Evolutionary conservation across 495 filamentous ascomycete genomes (phyloP).

Genomic region (Viridothelium virens): DNA sequence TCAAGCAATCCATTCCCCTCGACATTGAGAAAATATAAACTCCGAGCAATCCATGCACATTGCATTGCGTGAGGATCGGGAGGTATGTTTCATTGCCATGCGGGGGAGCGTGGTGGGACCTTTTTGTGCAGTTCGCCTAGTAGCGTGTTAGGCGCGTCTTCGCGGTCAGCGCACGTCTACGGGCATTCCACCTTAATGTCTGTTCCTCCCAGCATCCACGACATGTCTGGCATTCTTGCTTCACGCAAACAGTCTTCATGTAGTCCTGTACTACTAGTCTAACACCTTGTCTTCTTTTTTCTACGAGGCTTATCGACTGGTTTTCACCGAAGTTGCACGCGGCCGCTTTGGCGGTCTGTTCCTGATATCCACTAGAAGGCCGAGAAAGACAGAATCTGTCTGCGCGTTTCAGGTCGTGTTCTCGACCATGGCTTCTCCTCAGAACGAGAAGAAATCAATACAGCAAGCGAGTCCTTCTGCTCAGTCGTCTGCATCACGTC

Average conservation of each 20-base stretch:
- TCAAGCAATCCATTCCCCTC: too few relatives aligned
- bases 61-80: slow-evolving; percentile 2
- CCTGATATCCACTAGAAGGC: slow-evolving; percentile 6
- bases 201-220: not conserved
- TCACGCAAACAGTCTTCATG: not conserved
- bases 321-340: not conserved
- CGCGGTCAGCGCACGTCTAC: slow-evolving; percentile 10
- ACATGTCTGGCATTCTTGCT: not conserved
- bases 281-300: not conserved
- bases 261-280: slow-evolving; percentile 4
- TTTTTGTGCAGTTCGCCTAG: slow-evolving; percentile 12
- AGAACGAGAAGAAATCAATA: slow-evolving; percentile 6
- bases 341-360: slow-evolving; percentile 8
- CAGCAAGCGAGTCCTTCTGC: slow-evolving; percentile 2
- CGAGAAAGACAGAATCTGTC: not conserved
- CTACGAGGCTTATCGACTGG: not conserved
- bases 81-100: slow-evolving; percentile 9
- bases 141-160: slow-evolving; percentile 10
- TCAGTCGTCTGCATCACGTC: slow-evolving; percentile 21
- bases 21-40: too few relatives aligned
- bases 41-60: not conserved
- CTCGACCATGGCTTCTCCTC: slow-evolving; percentile 1
- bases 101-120: not conserved
- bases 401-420: slow-evolving; percentile 7
- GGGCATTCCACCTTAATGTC: slow-evolving; percentile 10